Percentiles rank a stretch among this genome's conserved stretches.
Evolutionary conservation across 2,329 filamentous ascomycete species (phyloP).

Genomic region (Aureobasidium subglaciale): DNA sequence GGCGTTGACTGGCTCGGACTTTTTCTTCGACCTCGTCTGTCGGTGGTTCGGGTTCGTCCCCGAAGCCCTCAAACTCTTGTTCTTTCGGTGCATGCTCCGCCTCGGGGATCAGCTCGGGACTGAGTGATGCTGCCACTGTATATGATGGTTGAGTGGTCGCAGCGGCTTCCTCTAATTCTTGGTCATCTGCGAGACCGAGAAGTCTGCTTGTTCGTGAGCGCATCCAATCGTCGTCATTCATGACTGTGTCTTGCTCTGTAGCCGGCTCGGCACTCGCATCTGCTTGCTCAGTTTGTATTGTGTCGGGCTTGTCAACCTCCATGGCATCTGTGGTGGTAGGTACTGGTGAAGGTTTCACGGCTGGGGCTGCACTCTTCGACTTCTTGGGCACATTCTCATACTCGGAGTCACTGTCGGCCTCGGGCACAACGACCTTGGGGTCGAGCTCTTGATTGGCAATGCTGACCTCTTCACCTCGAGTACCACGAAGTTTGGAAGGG

Average conservation of each 20-base stretch:
- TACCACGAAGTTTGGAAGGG: slow-evolving; percentile 52
- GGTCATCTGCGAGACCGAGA: slow-evolving; percentile 75
- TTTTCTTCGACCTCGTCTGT: slow-evolving; percentile 34
- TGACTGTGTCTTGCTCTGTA: slow-evolving; percentile 33
- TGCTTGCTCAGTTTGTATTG: background rate
- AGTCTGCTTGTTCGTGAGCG: slow-evolving; percentile 80
- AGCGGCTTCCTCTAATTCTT: slow-evolving; percentile 37
- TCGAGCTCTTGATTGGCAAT: slow-evolving; percentile 19
- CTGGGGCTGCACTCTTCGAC: slow-evolving; percentile 26
- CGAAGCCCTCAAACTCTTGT: slow-evolving; percentile 25
- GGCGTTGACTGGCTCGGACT: slow-evolving; percentile 64
- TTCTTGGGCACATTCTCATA: slow-evolving; percentile 58
- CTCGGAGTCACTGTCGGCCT: slow-evolving; percentile 57
- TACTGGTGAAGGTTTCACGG: slow-evolving; percentile 1
- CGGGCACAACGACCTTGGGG: slow-evolving; percentile 24
- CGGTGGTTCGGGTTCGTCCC: slow-evolving; percentile 19
- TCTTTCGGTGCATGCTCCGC: background rate
- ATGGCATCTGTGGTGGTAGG: background rate
- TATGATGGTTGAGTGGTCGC: background rate
- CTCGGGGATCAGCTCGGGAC: slow-evolving; percentile 13
- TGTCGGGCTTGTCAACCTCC: background rate
- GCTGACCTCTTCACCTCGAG: slow-evolving; percentile 37
- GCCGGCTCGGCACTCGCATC: slow-evolving; percentile 18
- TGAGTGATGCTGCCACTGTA: background rate
- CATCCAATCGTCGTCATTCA: slow-evolving; percentile 84